phyloP scores from a whole-genome alignment of 768 basidiomycete genomes.

The Suillus discolor region DNA sequence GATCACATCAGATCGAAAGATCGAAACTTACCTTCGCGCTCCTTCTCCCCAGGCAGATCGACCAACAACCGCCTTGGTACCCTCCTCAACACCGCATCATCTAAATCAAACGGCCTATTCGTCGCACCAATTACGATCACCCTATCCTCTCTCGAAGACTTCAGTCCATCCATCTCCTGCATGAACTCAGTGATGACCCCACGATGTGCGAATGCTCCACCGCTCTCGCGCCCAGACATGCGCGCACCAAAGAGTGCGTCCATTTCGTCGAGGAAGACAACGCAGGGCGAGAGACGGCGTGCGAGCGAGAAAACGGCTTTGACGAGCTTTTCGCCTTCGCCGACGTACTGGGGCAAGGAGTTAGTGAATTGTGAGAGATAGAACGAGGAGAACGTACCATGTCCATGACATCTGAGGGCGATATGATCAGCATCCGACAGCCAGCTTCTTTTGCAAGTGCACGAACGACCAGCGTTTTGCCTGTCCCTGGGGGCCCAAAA shows the following conservation, averaged over 20 bases:
- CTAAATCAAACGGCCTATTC: conserved; percentile 87
- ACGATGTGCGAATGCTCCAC: conserved; percentile 80
- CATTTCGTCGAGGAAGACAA: conserved; percentile 94
- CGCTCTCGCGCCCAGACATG: conserved; percentile 72
- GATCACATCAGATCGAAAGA: neutral
- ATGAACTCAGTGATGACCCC: conserved; percentile 92
- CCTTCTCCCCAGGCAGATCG: conserved; percentile 85
- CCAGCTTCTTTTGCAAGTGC: conserved; percentile 94
- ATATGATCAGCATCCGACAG: conserved; percentile 88
- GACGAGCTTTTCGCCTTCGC: conserved; percentile 89
- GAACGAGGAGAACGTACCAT: conserved; percentile 58
- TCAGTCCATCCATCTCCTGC: conserved; percentile 96
- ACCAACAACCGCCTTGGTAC: conserved; percentile 85
- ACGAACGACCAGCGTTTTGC: conserved; percentile 87
- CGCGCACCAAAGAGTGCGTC: conserved; percentile 92
- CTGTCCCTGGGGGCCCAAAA: conserved; percentile 93
- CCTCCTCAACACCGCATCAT: conserved; percentile 89
- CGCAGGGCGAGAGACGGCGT: conserved; percentile 83
- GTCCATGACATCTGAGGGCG: conserved; percentile 94
- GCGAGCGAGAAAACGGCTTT: conserved; percentile 88
- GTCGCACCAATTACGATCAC: conserved; percentile 95
- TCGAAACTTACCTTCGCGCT: conserved; percentile 68
- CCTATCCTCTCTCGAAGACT: conserved; percentile 73
- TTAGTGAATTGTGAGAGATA: conserved; percentile 9
- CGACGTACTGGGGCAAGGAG: conserved; percentile 62